Evolutionary conservation across 805 yeast genomes (phyloP).

Genomic region (Nakazawaea ishiwadae): DNA sequence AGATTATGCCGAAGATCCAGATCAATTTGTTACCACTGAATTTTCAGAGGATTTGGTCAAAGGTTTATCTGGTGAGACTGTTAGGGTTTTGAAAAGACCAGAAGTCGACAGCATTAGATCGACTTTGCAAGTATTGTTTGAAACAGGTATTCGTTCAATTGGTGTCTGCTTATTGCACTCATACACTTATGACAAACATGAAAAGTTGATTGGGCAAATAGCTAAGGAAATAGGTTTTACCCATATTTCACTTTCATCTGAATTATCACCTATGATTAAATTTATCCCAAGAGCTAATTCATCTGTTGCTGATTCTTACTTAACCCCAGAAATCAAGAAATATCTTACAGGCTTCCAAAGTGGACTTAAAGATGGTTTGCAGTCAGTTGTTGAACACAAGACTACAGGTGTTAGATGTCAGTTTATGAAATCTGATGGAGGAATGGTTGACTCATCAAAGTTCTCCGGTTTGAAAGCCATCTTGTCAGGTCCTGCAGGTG

Average conservation of each 20-base stretch:
- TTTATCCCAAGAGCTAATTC: conserved; percentile 73
- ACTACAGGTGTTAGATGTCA: conserved; percentile 50
- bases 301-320: conserved; percentile 75
- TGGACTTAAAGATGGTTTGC: conserved; percentile 53
- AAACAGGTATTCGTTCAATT: conserved; percentile 58
- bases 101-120: conserved; percentile 36
- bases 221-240: conserved; percentile 65
- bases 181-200: conserved; percentile 71
- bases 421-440: conserved; percentile 97
- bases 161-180: conserved; percentile 73
- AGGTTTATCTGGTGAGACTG: conserved; percentile 68
- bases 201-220: conserved; percentile 47
- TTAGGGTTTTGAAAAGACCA: conserved; percentile 52
- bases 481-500: conserved; percentile 96
- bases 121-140: conserved; percentile 39
- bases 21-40: conserved; percentile 18
- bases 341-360: conserved; percentile 57
- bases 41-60: conserved; percentile 28
- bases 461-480: conserved; percentile 89
- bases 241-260: conserved; percentile 63
- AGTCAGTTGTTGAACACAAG: conserved; percentile 26
- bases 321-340: conserved; percentile 71
- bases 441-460: conserved; percentile 75
- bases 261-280: conserved; percentile 76
- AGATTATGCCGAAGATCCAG: conserved; percentile 74